These are phyloP conservation scores for Basipetospora chlamydospora DNA, from an alignment of 2,329 filamentous ascomycete species.

Conservation along the genomic window DNA sequence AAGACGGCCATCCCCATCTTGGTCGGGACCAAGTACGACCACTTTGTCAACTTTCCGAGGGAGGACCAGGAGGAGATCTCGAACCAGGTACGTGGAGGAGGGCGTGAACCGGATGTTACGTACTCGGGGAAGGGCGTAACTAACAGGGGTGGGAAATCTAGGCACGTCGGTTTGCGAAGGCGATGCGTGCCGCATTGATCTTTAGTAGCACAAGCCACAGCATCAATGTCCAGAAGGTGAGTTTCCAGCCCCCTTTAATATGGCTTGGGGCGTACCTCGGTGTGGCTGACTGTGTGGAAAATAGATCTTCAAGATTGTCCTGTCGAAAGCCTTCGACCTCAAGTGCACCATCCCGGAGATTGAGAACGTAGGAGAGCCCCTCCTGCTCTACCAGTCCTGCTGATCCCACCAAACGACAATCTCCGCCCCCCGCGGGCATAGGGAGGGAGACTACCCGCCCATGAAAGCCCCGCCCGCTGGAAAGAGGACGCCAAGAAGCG, in stretches of 20 bases:
- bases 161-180: slow-evolving; percentile 92
- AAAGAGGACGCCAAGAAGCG: no score
- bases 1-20: slow-evolving; percentile 99
- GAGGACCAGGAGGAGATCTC: slow-evolving; percentile 99
- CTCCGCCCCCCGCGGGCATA: background rate
- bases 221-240: slow-evolving; percentile 96
- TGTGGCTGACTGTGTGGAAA: no score
- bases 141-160: slow-evolving; percentile 20
- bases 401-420: slow-evolving; percentile 9
- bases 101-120: no score
- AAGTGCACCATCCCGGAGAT: slow-evolving; percentile 99
- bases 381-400: slow-evolving; percentile 73
- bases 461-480: background rate
- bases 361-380: slow-evolving; percentile 90
- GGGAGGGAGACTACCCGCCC: background rate
- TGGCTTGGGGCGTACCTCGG: background rate
- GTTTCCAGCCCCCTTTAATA: slow-evolving; percentile 7
- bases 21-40: slow-evolving; percentile 96
- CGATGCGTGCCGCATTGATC: slow-evolving; percentile 94
- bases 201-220: slow-evolving; percentile 98
- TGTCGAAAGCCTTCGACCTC: slow-evolving; percentile 95
- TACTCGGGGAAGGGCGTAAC: no score
- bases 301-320: slow-evolving; percentile 98
- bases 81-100: slow-evolving; percentile 63
- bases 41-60: slow-evolving; percentile 95